Evolutionary conservation across 2,329 filamentous ascomycete species (phyloP), one percentile per base, ranked within the genome.

Genomic region (Scytalidium sp.): DNA sequence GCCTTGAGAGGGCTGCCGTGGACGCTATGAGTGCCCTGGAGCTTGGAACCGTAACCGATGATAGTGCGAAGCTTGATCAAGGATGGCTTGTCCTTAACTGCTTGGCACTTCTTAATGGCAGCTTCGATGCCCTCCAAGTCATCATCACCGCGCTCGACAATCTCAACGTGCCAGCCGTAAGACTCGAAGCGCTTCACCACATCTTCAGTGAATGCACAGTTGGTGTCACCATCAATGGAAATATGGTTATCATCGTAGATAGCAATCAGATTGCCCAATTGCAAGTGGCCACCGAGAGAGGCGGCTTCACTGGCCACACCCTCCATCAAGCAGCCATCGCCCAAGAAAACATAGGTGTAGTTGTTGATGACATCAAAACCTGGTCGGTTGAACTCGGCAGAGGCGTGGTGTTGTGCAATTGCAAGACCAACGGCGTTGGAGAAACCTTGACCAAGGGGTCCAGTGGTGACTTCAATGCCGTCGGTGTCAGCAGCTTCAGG

Each of bases 201-300:
- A 64, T 99, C 92, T 79, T 99, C 94, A 53, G 94, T 99, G 80
- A 99, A 97, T 60, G 94, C 87, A 67, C 83, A 85, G 77, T 94
- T 94, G 76, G 88, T 97, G 80, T 96, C 88, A 73, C 94, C 94
- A 68, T 99, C 94, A 68, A 85, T 85, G 64, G 81, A 96, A 69
- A 99, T 97, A 73, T 96, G 88, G 84, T 99, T 99, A 81, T 99
- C 94, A 69, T 99, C 94, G 74, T 93, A 99, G 75, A 99, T 82
- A 73, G 83, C 85, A 74, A 97, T 97, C 67, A 99, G 80, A 82
- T 97, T 99, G 70, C 93, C 94, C 59, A 99, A 85, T 82, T 97
- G 88, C 73, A 97, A 82, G 79, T 99, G 94, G 68, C 94, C 94
- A 62, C 94, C 94, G 62, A 91, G 81, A 54, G 91, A 96, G 62